phyloP scores from a whole-genome alignment of 805 yeast species.

The Sungouiella blattae region DNA sequence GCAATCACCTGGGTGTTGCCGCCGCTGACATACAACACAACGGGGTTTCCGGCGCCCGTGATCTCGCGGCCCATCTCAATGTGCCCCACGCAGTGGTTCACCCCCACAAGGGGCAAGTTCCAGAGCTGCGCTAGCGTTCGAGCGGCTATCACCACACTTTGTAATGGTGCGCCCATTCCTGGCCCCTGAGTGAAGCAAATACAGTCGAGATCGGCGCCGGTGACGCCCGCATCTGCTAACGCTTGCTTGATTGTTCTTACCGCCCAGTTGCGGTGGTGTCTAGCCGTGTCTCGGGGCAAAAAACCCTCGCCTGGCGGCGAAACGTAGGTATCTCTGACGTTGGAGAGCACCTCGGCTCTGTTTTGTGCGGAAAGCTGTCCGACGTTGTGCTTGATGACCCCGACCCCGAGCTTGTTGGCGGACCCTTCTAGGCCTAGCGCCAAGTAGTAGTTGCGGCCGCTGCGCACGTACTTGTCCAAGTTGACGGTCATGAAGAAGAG shows the following conservation, averaged over 20 bases:
- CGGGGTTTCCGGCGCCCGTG: constrained; percentile 97
- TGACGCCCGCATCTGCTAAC: constrained; percentile 55
- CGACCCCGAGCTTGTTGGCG: constrained; percentile 94
- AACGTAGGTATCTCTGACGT: constrained; percentile 89
- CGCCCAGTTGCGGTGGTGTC: constrained; percentile 95
- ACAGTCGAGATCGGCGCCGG: constrained; percentile 57
- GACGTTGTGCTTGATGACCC: constrained; percentile 71
- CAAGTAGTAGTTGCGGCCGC: constrained; percentile 49
- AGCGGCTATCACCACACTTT: constrained; percentile 89
- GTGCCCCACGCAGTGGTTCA: constrained; percentile 96
- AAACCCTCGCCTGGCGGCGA: constrained; percentile 99
- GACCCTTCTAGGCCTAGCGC: constrained; percentile 96
- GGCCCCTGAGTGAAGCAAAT: constrained; percentile 98
- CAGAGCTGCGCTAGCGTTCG: constrained; percentile 78
- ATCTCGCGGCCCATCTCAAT: constrained; percentile 99
- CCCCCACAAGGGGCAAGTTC: constrained; percentile 86
- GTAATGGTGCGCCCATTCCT: constrained; percentile 99
- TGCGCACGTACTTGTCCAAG: constrained; percentile 42
- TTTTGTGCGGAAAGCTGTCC: constrained; percentile 57
- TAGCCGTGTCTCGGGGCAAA: constrained; percentile 91
- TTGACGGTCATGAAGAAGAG: constrained; percentile 32
- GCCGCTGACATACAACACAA: constrained; percentile 94
- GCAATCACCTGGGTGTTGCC: constrained; percentile 99
- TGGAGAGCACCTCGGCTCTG: constrained; percentile 75
- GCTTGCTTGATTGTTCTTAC: constrained; percentile 71